Evolutionary conservation across 2,329 filamentous ascomycete genomes (phyloP), one percentile per base, ranked within the genome.

Genomic region (Colletotrichum gigasporum): DNA sequence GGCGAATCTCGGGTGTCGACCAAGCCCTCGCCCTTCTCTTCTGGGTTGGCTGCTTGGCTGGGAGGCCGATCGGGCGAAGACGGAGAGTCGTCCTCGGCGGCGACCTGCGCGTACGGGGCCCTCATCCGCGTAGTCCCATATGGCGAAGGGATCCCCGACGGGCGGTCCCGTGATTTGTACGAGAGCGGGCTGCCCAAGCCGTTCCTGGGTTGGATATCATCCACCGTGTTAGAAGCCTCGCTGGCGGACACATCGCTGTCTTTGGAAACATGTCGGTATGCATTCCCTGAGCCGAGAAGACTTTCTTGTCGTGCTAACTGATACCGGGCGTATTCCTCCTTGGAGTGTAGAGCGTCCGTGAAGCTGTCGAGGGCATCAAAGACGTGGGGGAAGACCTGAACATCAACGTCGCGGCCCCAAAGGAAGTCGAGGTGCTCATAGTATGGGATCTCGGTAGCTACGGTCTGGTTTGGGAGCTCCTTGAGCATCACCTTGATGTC

Each of bases 341-440:
- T 79, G 2, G 83, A 82, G 70, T 89, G 86, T 48, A 84, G 82
- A 0, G 86, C 81, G 41, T 83, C 81, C 2, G 84, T 86, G 73
- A 90, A 93, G 70, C 85, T 90, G 64, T 96, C 89, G 9, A 99
- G 82, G 0, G 96, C 94, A 70, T 96, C 91, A 68, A 97, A 94
- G 2, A 99, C 93, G 74, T 97, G 93, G 14, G 90, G 92, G 72
- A 97, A 97, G 3, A 98, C 95, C 54, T 94, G 87, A 1, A 84
- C 82, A 69, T 97, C 87, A 6, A 97, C 92, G 71, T 97, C 94
- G 35, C 88, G 84, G 0, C 92, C 96, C 96, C 96, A 99, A 1
- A 99, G 83, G 71, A 99, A 97, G 76, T 99, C 96, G 22, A 99
- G 87, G 76, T 99, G 96, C 76, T 99, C 96, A 76, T 97, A 99